Evolutionary conservation across 164 flowering plant species (phyloP).

Genomic region (Dillenia suffruticosa): DNA sequence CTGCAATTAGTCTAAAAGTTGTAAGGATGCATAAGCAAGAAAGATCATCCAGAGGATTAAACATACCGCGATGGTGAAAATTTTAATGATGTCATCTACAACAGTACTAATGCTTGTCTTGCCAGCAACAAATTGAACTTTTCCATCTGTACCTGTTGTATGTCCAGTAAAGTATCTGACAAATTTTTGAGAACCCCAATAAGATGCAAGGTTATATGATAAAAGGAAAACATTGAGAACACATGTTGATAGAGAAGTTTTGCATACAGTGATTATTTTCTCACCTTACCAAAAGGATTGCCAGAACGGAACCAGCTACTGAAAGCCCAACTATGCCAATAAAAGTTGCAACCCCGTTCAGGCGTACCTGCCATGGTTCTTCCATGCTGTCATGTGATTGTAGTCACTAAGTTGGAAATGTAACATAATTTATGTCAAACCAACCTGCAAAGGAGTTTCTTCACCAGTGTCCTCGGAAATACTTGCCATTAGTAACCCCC

Average conservation of each 20-base stretch:
- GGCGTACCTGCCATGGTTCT: slow-evolving; percentile 55
- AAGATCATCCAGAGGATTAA: not conserved
- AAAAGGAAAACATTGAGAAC: not conserved
- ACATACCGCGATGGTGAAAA: slow-evolving; percentile 84
- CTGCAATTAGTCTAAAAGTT: not conserved
- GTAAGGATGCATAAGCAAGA: not conserved
- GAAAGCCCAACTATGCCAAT: slow-evolving; percentile 84
- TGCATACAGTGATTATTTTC: not conserved
- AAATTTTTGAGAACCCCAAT: not conserved
- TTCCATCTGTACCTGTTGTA: slow-evolving; percentile 38
- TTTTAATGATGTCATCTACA: slow-evolving; percentile 68
- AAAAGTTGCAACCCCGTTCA: slow-evolving; percentile 95
- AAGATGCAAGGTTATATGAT: not conserved
- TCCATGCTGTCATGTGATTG: not conserved
- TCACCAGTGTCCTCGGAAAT: slow-evolving; percentile 95
- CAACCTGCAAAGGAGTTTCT: slow-evolving; percentile 98
- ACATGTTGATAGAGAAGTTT: not conserved
- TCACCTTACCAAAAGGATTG: slow-evolving; percentile 73
- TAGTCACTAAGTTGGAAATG: no score
- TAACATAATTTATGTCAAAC: not conserved
- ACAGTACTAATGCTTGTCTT: slow-evolving; percentile 48
- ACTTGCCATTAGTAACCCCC: slow-evolving; percentile 98
- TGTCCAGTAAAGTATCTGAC: slow-evolving; percentile 84
- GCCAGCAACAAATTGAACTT: slow-evolving; percentile 42
- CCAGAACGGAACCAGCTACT: slow-evolving; percentile 68